Base-by-base conservation (phyloP, 1,139 yeast species). In the Pichia cactophila region DNA sequence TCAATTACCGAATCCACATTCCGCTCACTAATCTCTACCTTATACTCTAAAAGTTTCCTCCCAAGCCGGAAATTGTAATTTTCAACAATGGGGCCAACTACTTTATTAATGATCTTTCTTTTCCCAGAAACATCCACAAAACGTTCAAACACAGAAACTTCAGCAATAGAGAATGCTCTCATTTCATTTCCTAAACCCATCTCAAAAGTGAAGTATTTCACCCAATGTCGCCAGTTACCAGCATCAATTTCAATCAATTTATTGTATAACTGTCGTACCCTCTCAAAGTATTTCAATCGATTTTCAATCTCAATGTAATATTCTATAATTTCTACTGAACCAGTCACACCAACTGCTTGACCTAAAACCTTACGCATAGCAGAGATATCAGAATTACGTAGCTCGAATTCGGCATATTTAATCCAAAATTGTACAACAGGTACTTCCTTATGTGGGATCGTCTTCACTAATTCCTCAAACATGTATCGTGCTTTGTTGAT, bases 371-470 rank as follows among this genome's bases (percentile, higher is more conserved):
- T 84, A 36, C 97, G 72, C 2, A 92, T 89, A 8, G 64, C 63
- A 0, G 65, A 36, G 10, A 86, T 52, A 39, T 70, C 60, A 20
- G 60, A 60, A 40, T 81, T 80, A 38, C 97, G 73, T 5, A 89
- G 66, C 63, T 87, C 94, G 68, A 85, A 89, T 50, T 86, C 77
- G 4, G 89, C 83, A 64, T 67, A 82, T 53, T 74, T 66, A 5
- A 80, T 73, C 97, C 97, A 90, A 2, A 85, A 61, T 54, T 86
- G 85, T 6, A 82, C 81, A 61, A 86, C 85, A 0, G 87, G 77
- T 56, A 87, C 81, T 2, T 58, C 50, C 46, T 72, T 68, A 54
- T 81, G 81, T 0, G 94, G 88, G 20, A 86, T 70, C 0, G 71
- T 50, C 26, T 70, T 67, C 2, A 83, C 48, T 39, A 83, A 66